Percentiles rank a stretch among this genome's conserved stretches.
phyloP scores from a whole-genome alignment of 805 yeast species.

The Ogataea corticis region DNA sequence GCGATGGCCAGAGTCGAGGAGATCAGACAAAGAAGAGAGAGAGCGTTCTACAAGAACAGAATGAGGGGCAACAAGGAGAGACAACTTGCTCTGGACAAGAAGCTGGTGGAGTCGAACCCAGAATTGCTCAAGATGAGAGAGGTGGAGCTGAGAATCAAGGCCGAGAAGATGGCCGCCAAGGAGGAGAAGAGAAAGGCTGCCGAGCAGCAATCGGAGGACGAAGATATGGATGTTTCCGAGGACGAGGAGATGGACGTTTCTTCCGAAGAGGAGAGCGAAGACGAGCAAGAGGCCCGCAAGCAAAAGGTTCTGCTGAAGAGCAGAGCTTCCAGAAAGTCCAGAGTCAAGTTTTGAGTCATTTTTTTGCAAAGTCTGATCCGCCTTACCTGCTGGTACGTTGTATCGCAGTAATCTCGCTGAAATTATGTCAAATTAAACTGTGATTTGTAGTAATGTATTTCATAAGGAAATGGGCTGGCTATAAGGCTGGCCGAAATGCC shows the following conservation, averaged over 20 bases:
- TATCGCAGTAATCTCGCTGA: constrained; percentile 3
- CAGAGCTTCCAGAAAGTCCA: constrained; percentile 50
- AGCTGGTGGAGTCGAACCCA: constrained; percentile 85
- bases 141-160: constrained; percentile 78
- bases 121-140: constrained; percentile 90
- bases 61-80: constrained; percentile 96
- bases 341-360: constrained; percentile 45
- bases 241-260: constrained; percentile 35
- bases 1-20: constrained; percentile 97
- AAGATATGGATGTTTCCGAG: constrained; percentile 38
- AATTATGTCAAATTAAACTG: constrained; percentile 4
- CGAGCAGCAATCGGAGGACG: constrained; percentile 52
- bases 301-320: constrained; percentile 64
- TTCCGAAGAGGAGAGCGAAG: constrained; percentile 40
- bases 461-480: not conserved
- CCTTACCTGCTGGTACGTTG: constrained; percentile 1
- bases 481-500: too few relatives aligned
- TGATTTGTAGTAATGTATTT: constrained; percentile 3
- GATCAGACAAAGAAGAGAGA: constrained; percentile 93
- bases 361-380: constrained; percentile 11
- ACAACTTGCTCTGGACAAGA: constrained; percentile 81
- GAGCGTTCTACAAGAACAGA: constrained; percentile 98
- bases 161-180: constrained; percentile 67
- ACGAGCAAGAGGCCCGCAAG: constrained; percentile 41
- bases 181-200: constrained; percentile 48